These are phyloP conservation scores for Centella asiatica DNA, from an alignment of 129 eudicot genomes.

Conservation along the genomic window DNA sequence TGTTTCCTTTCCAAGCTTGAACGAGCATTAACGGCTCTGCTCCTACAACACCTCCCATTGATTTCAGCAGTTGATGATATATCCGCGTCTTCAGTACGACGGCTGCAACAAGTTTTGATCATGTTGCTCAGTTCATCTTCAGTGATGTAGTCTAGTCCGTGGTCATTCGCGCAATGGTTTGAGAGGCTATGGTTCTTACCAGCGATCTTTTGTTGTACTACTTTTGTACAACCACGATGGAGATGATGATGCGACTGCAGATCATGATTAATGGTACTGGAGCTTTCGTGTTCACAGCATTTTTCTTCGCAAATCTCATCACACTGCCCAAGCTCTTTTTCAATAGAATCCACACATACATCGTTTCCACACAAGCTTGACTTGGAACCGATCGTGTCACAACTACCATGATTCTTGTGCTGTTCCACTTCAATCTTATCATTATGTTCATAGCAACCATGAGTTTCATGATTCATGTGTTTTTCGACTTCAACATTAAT, in stretches of 20 bases:
- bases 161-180: not conserved
- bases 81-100: not conserved
- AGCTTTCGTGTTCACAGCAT: conserved; percentile 15
- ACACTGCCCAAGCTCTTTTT: conserved; percentile 5
- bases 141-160: conserved; percentile 20
- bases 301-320: conserved; percentile 3
- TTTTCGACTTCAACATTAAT: conserved; percentile 1
- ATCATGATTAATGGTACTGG: too few species aligned
- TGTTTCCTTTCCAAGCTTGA: conserved; percentile 19
- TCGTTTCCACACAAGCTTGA: not conserved
- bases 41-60: too few species aligned
- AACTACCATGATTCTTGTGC: conserved; percentile 14
- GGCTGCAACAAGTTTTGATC: conserved; percentile 35
- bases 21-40: too few species aligned
- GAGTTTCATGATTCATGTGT: conserved; percentile 8
- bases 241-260: conserved; percentile 11
- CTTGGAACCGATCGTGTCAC: not conserved
- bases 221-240: too few species aligned
- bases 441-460: conserved; percentile 12
- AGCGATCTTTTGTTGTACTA: too few species aligned
- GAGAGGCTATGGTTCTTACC: conserved; percentile 7
- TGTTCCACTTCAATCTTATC: conserved; percentile 1
- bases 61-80: not conserved
- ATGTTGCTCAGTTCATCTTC: conserved; percentile 28
- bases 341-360: not conserved